phyloP scores from a whole-genome alignment of 495 filamentous ascomycete genomes.

The Schizothecium vesticola region DNA sequence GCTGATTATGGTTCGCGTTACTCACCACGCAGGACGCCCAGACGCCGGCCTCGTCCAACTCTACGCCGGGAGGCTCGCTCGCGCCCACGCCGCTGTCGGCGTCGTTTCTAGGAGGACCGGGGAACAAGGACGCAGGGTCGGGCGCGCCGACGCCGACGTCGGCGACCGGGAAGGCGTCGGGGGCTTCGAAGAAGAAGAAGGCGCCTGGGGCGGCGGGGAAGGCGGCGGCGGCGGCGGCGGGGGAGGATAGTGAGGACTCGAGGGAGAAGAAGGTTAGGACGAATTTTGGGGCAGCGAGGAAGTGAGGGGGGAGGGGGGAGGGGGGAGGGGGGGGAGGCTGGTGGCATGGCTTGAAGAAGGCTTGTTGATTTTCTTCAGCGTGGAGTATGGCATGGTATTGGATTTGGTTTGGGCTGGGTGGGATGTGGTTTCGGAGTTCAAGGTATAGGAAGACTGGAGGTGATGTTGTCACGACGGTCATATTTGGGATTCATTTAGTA shows the following conservation, averaged over 20 bases:
- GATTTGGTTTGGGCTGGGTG: not conserved
- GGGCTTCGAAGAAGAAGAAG: constrained; percentile 37
- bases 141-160: constrained; percentile 43
- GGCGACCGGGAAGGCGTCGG: constrained; percentile 24
- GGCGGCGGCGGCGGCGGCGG: constrained; percentile 19
- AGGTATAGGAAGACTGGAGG: not conserved
- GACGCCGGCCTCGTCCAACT: constrained; percentile 31
- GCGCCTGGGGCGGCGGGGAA: constrained; percentile 15
- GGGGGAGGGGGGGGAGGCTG: too few species aligned
- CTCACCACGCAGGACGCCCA: constrained; percentile 30
- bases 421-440: not conserved
- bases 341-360: not conserved
- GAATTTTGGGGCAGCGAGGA: constrained; percentile 46
- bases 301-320: constrained; percentile 28
- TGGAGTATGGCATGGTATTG: constrained; percentile 10
- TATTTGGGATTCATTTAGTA: not conserved
- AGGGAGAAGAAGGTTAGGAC: constrained; percentile 49
- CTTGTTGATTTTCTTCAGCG: constrained; percentile 4
- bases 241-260: constrained; percentile 49
- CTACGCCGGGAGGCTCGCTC: constrained; percentile 34
- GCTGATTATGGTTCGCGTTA: not conserved
- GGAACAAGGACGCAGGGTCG: constrained; percentile 30
- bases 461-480: not conserved
- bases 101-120: constrained; percentile 31
- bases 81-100: constrained; percentile 48